Evolutionary conservation across 129 eudicot genomes (phyloP), one percentile per base, ranked within the genome.

Genomic region (Tagetes erecta): DNA sequence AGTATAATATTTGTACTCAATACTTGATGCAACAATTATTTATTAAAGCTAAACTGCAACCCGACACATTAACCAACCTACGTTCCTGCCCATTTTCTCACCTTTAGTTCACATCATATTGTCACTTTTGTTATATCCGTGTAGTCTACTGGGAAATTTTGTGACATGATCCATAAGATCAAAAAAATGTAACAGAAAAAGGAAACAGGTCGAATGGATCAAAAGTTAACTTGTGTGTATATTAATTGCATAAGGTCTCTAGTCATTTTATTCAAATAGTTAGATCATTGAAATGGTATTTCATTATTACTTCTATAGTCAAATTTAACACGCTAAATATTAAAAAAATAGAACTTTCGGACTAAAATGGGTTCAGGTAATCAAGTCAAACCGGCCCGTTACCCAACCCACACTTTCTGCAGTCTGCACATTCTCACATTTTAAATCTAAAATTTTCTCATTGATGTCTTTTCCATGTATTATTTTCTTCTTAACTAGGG

Each of bases 401-500:
- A 39, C 40, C 12, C 12, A n/a, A 38, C 8, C 41, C 66, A 35
- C 66, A 47, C n/a, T 47, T 6, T n/a, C n/a, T 20, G 27, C 44
- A 3, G 3, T 6, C 44, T 6, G 44, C 44, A 40, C 44, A 40
- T 4, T 47, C 0, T 10, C 9, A 13, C 5, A 12, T 62, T 8
- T 11, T 33, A 0, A 60, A 10, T 37, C 44, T 1, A 6, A 39
- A 42, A 41, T 14, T 42, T 45, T 64, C 55, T 73, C 46, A 30
- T 52, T 52, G 4, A 13, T 72, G 34, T 41, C 49, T 64, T 44
- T 49, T 27, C 10, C 3, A n/a, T 73, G 27, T 49, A 62, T 63
- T 3, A 7, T 35, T 2, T 51, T 51, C 20, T 8, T 64, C 13
- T 35, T 2, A 45, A 75, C 74, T 75, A 92, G 98, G 78, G 98